Percentiles rank a stretch among this genome's conserved stretches.
phyloP scores from a whole-genome alignment of 1,284 basidiomycete genomes.

The Sanghuangporus weigelae region DNA sequence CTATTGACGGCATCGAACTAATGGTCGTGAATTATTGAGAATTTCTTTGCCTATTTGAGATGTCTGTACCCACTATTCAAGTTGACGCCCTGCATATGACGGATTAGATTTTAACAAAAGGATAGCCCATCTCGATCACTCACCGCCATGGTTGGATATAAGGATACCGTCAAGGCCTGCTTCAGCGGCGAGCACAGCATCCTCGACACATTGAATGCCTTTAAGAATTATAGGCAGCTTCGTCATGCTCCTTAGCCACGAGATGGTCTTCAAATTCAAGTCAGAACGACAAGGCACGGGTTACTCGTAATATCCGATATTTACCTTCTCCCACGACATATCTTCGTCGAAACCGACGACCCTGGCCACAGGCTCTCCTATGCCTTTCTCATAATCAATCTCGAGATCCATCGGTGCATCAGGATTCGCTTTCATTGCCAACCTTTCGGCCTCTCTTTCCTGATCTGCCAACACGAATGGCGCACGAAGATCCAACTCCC shows the following conservation, averaged over 20 bases:
- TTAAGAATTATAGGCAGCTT: constrained; percentile 82
- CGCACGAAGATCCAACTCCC: constrained; percentile 73
- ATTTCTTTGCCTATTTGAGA: neutral
- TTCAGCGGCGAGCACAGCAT: constrained; percentile 86
- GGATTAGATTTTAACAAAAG: constrained; percentile 21
- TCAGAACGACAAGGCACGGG: neutral
- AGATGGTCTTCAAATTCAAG: constrained; percentile 48
- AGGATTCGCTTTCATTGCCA: constrained; percentile 20
- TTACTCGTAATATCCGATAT: neutral
- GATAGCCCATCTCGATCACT: constrained; percentile 26
- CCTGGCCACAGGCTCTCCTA: constrained; percentile 51
- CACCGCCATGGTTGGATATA: constrained; percentile 89
- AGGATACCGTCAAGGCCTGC: constrained; percentile 84
- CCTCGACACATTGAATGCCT: constrained; percentile 77
- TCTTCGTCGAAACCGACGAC: constrained; percentile 57
- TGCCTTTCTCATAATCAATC: constrained; percentile 29
- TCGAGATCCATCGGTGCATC: constrained; percentile 32
- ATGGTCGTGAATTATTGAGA: constrained; percentile 11
- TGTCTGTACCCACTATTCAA: constrained; percentile 58
- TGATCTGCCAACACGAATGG: constrained; percentile 59
- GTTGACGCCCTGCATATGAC: constrained; percentile 58
- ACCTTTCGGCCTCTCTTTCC: constrained; percentile 34
- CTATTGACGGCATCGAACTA: constrained; percentile 66
- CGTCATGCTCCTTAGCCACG: constrained; percentile 73
- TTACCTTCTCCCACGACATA: constrained; percentile 69